phyloP scores from a whole-genome alignment of 2,329 filamentous ascomycete species.

The Rhexocercosporidium sp. region DNA sequence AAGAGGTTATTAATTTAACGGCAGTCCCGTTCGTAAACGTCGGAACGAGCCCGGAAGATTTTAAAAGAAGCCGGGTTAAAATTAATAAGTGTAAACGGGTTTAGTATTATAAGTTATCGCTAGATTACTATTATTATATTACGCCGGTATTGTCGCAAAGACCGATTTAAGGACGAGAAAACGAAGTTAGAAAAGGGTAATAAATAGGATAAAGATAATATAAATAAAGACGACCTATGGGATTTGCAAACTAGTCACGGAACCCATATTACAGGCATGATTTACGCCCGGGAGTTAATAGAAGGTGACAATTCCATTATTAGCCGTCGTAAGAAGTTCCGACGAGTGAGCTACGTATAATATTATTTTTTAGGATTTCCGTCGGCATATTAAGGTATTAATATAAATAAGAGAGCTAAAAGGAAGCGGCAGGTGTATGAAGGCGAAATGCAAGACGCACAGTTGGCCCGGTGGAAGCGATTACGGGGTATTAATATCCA shows the following conservation, averaged over 20 bases:
- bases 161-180: not conserved
- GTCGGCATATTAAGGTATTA: too few species aligned
- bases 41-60: not conserved
- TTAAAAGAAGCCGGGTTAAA: not conserved
- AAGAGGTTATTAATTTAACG: not conserved
- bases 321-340: not conserved
- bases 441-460: slow-evolving; percentile 14
- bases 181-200: not conserved
- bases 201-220: not conserved
- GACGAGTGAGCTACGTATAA: slow-evolving; percentile 6
- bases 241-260: not conserved
- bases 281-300: too few species aligned
- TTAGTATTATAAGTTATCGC: slow-evolving; percentile 24
- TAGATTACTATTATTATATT: slow-evolving; percentile 17
- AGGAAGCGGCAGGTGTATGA: slow-evolving; percentile 20
- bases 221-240: not conserved
- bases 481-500: too few species aligned
- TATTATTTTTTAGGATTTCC: slow-evolving; percentile 21
- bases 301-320: too few species aligned
- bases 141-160: not conserved
- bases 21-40: not conserved
- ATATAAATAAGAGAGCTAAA: slow-evolving; percentile 16
- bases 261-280: not conserved
- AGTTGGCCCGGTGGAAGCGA: too few species aligned
- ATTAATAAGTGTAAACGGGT: not conserved